These are phyloP conservation scores for Camellia oleifera DNA, from an alignment of 179 eudicot genomes.

Conservation along the genomic window DNA sequence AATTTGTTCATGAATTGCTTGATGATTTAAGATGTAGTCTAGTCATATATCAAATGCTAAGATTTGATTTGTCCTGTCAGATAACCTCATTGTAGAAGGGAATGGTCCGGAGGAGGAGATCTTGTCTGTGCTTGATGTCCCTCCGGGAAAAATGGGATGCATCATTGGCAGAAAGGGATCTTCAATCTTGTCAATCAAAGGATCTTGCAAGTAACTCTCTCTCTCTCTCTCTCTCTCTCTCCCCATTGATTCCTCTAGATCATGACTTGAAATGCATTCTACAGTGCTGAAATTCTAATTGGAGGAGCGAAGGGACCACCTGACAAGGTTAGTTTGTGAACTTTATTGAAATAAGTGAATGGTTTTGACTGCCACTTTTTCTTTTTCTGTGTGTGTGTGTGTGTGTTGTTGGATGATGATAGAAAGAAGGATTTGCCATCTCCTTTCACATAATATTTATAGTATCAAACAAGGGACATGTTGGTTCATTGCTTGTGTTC, in stretches of 20 bases:
- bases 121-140: conserved; percentile 78
- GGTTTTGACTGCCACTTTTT: neutral
- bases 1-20: neutral
- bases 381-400: too few relatives aligned
- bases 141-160: conserved; percentile 88
- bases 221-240: conserved; percentile 11
- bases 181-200: conserved; percentile 74
- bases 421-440: too few relatives aligned
- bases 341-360: neutral
- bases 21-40: neutral
- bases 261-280: conserved; percentile 18
- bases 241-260: neutral
- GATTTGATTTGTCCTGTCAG: conserved; percentile 6
- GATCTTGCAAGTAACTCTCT: conserved; percentile 70
- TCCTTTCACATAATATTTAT: too few relatives aligned
- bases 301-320: conserved; percentile 34
- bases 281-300: conserved; percentile 33
- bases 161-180: conserved; percentile 80
- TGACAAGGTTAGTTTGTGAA: conserved; percentile 27
- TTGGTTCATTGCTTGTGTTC: neutral
- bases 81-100: conserved; percentile 39
- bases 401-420: too few relatives aligned
- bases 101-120: conserved; percentile 62
- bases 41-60: neutral
- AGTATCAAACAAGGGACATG: too few relatives aligned